Conservation (phyloP, 306 rosid species). For the Quercus variabilis region DNA sequence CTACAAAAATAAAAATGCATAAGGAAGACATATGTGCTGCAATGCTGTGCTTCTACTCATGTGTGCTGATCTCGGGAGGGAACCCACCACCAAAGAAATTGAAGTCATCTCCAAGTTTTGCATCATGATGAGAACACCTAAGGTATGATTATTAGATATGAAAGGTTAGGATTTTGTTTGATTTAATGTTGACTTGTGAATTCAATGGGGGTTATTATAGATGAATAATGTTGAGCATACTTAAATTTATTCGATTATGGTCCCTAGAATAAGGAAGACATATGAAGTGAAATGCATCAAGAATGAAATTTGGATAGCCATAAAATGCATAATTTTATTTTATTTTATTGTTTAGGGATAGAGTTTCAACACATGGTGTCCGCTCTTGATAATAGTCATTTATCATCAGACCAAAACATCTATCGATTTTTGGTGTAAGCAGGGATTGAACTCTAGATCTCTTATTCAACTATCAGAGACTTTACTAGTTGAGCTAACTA, state of each 20-base stretch:
- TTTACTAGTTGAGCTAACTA: too few relatives aligned
- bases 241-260: not conserved
- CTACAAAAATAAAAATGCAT: too few relatives aligned
- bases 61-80: constrained; percentile 74
- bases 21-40: constrained; percentile 44
- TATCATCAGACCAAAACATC: too few relatives aligned
- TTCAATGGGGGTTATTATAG: constrained; percentile 17
- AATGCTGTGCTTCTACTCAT: constrained; percentile 85
- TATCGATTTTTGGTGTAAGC: fast-evolving
- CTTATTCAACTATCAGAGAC: too few relatives aligned
- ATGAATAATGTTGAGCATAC: constrained; percentile 13
- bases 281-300: too few relatives aligned
- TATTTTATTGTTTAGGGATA: too few relatives aligned
- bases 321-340: too few relatives aligned
- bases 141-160: constrained; percentile 16
- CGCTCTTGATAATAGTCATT: too few relatives aligned
- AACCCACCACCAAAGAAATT: constrained; percentile 93
- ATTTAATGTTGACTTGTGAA: constrained; percentile 21
- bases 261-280: too few relatives aligned
- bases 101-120: constrained; percentile 55
- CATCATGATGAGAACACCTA: constrained; percentile 35
- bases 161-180: not conserved
- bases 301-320: too few relatives aligned
- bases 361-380: too few relatives aligned
- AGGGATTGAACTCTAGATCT: fast-evolving